Evolutionary conservation across 139 green algal genomes (phyloP).

Genomic region (Chloropicon primus): DNA sequence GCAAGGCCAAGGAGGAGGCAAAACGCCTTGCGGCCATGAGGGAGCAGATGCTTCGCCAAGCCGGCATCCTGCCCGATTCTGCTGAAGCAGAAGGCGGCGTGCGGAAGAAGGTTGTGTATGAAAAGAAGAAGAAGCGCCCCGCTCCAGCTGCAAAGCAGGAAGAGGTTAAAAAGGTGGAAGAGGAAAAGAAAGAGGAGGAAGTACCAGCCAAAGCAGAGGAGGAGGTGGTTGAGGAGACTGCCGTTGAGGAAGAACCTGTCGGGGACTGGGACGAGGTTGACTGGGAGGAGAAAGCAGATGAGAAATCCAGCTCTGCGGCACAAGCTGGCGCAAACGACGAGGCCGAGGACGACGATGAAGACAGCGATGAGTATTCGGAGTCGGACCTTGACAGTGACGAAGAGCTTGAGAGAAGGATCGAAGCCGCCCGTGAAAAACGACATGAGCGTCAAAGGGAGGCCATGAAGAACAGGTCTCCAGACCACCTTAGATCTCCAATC

Average conservation of each 20-base stretch:
- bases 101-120: conserved; percentile 14
- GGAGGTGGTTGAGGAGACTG: conserved; percentile 19
- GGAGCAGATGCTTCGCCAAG: conserved; percentile 66
- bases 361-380: conserved; percentile 20
- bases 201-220: conserved; percentile 18
- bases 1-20: conserved; percentile 85
- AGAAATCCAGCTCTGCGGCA: conserved; percentile 3
- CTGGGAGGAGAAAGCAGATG: background rate
- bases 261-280: conserved; percentile 5
- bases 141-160: background rate
- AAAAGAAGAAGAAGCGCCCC: conserved; percentile 42
- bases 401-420: conserved; percentile 12
- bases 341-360: conserved; percentile 12
- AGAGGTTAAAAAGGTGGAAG: conserved; percentile 5
- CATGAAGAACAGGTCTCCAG: conserved; percentile 28
- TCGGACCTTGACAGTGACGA: conserved; percentile 12
- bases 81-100: background rate
- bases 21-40: conserved; percentile 62
- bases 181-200: conserved; percentile 9
- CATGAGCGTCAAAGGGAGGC: conserved; percentile 40
- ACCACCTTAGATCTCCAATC: conserved; percentile 89
- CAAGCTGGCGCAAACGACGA: conserved; percentile 25
- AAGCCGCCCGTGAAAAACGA: conserved; percentile 12
- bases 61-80: conserved; percentile 24
- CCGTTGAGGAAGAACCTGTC: background rate